phyloP scores from a whole-genome alignment of 305 asterid genomes.

The Plantago coronopus region DNA sequence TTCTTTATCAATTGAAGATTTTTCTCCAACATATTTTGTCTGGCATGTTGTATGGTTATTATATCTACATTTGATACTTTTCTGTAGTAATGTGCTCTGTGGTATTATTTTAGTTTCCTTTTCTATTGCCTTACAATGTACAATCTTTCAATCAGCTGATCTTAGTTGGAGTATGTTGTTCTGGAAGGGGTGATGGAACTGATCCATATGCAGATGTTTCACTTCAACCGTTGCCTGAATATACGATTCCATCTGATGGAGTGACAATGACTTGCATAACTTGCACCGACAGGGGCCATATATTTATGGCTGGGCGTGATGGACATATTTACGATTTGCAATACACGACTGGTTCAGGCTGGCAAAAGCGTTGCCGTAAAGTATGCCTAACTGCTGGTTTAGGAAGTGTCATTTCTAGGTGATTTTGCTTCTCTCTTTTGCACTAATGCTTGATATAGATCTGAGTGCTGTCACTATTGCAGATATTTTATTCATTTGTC shows the following conservation, averaged over 20 bases:
- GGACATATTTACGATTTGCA: conserved; percentile 92
- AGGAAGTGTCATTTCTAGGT: conserved; percentile 92
- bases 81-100: neutral
- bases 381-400: conserved; percentile 85
- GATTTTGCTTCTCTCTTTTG: conserved; percentile 6
- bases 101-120: neutral
- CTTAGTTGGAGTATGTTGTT: conserved; percentile 95
- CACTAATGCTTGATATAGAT: neutral
- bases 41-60: neutral
- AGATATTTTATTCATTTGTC: neutral
- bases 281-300: conserved; percentile 81
- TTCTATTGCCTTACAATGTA: conserved; percentile 23
- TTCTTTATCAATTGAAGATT: too few species aligned
- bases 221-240: conserved; percentile 88
- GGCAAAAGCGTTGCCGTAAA: conserved; percentile 93
- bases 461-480: neutral
- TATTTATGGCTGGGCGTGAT: conserved; percentile 95
- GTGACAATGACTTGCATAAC: conserved; percentile 96
- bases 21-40: neutral
- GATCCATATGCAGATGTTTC: conserved; percentile 90
- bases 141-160: conserved; percentile 55
- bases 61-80: neutral
- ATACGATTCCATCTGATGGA: conserved; percentile 88
- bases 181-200: conserved; percentile 77
- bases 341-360: conserved; percentile 89